These are phyloP conservation scores for Zoysia matrella DNA, from an alignment of 202 grass and related monocot genomes.

Conservation along the genomic window DNA sequence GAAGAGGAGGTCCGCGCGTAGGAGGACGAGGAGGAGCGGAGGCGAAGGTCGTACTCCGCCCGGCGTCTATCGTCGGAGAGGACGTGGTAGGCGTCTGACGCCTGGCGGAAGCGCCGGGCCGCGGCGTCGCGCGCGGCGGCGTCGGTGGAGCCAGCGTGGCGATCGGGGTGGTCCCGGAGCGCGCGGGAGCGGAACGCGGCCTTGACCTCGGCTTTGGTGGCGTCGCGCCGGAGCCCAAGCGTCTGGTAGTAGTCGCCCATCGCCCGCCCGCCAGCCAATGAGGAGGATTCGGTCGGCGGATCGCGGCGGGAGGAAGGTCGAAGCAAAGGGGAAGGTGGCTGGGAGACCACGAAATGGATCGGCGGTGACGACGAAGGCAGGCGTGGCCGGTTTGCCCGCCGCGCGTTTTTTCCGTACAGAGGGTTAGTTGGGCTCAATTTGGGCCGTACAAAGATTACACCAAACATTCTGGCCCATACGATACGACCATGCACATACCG, in stretches of 20 bases:
- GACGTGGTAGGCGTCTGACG: slow-evolving; percentile 70
- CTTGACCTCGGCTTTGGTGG: not conserved
- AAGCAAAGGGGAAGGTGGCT: too few species aligned
- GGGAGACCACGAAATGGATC: too few species aligned
- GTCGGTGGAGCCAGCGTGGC: not conserved
- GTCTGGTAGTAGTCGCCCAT: not conserved
- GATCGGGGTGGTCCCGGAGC: not conserved
- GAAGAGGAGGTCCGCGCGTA: slow-evolving; percentile 47
- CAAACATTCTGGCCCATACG: not conserved
- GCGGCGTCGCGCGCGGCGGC: not conserved
- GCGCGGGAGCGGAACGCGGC: too few species aligned
- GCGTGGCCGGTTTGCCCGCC: too few species aligned
- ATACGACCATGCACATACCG: not conserved
- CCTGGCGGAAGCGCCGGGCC: slow-evolving; percentile 54
- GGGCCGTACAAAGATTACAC: not conserved
- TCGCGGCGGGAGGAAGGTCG: too few species aligned
- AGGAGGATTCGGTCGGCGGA: not conserved
- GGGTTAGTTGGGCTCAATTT: not conserved
- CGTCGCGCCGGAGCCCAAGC: not conserved
- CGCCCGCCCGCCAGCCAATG: not conserved
- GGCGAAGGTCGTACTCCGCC: slow-evolving; percentile 61
- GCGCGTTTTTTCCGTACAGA: too few species aligned
- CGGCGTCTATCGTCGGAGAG: slow-evolving; percentile 58
- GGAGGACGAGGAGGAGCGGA: slow-evolving; percentile 38
- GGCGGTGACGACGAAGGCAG: too few species aligned